A percentile compares a stretch with the other conserved stretches of the same genome.
These are phyloP conservation scores for Alternaria burnsii DNA, from an alignment of 2,329 filamentous ascomycete species.

Conservation along the genomic window DNA sequence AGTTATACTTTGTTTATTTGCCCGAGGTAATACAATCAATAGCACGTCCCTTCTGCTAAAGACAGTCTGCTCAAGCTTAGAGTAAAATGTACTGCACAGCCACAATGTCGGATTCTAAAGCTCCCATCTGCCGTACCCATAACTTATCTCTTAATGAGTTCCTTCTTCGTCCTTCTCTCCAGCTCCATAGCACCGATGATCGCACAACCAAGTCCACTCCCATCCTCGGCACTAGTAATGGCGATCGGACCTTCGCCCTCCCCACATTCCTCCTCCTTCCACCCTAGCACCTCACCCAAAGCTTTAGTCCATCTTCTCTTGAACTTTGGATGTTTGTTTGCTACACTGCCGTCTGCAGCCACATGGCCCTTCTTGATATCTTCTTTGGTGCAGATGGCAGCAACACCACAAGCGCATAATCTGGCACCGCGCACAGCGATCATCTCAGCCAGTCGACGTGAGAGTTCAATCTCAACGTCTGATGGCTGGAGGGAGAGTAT, in stretches of 20 bases:
- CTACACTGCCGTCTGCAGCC: slow-evolving; percentile 52
- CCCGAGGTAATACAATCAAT: background rate
- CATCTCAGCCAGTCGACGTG: slow-evolving; percentile 40
- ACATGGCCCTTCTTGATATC: slow-evolving; percentile 45
- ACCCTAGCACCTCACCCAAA: slow-evolving; percentile 51
- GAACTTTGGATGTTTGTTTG: slow-evolving; percentile 55
- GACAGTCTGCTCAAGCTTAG: background rate
- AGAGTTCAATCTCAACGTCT: slow-evolving; percentile 39
- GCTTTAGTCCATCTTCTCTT: slow-evolving; percentile 53
- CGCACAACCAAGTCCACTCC: slow-evolving; percentile 52
- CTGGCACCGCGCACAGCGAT: slow-evolving; percentile 48
- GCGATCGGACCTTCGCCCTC: slow-evolving; percentile 43
- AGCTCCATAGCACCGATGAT: slow-evolving; percentile 47
- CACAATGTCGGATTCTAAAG: background rate
- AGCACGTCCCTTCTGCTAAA: background rate
- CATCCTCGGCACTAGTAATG: slow-evolving; percentile 53
- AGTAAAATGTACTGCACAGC: background rate
- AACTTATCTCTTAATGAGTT: background rate
- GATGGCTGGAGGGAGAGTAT: slow-evolving; percentile 30
- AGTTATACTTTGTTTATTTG: background rate
- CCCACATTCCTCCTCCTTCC: slow-evolving; percentile 32
- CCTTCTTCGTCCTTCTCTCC: slow-evolving; percentile 19
- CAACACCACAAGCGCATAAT: slow-evolving; percentile 50
- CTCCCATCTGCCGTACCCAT: background rate
- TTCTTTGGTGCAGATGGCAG: slow-evolving; percentile 49